Percentiles rank a stretch among this genome's conserved stretches.
phyloP scores from a whole-genome alignment of 2,329 filamentous ascomycete genomes.

The Furcasterigmium furcatum region DNA sequence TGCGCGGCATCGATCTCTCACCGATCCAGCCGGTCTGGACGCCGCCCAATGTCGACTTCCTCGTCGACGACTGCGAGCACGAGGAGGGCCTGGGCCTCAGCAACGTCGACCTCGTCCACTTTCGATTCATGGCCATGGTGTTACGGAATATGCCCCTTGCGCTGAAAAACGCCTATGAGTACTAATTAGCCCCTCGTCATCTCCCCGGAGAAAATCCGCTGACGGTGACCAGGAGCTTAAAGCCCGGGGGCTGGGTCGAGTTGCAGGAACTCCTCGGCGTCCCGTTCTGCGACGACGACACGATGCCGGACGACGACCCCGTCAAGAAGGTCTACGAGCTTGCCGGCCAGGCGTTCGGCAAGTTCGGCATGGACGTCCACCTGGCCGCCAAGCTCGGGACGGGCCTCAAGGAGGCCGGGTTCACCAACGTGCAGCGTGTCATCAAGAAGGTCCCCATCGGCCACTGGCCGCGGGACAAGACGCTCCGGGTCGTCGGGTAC shows the following conservation, averaged over 20 bases:
- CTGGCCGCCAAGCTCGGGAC: too few species aligned
- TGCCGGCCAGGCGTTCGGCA: conserved; percentile 2
- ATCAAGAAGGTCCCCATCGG: conserved; percentile 12
- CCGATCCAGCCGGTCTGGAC: conserved; percentile 8
- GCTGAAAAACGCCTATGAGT: conserved; percentile 34
- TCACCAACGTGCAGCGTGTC: conserved; percentile 6
- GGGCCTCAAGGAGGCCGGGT: conserved; percentile 3
- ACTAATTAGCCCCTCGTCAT: too few species aligned
- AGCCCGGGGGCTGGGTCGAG: conserved; percentile 12
- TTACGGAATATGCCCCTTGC: conserved; percentile 49
- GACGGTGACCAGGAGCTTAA: too few species aligned
- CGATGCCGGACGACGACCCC: background rate
- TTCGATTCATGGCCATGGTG: conserved; percentile 49
- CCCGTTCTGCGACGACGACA: conserved; percentile 9
- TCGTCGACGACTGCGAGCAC: conserved; percentile 50
- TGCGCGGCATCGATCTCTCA: conserved; percentile 5
- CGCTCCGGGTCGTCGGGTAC: conserved; percentile 13
- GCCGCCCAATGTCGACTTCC: conserved; percentile 18
- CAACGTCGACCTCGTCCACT: conserved; percentile 59
- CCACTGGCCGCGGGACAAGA: conserved; percentile 24
- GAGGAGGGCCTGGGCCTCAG: conserved; percentile 31
- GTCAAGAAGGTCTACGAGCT: conserved; percentile 5
- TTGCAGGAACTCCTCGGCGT: too few species aligned
- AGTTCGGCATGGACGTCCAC: conserved; percentile 6
- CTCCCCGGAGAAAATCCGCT: too few species aligned